phyloP scores from a whole-genome alignment of 306 rosid genomes.

The Morella rubra region DNA sequence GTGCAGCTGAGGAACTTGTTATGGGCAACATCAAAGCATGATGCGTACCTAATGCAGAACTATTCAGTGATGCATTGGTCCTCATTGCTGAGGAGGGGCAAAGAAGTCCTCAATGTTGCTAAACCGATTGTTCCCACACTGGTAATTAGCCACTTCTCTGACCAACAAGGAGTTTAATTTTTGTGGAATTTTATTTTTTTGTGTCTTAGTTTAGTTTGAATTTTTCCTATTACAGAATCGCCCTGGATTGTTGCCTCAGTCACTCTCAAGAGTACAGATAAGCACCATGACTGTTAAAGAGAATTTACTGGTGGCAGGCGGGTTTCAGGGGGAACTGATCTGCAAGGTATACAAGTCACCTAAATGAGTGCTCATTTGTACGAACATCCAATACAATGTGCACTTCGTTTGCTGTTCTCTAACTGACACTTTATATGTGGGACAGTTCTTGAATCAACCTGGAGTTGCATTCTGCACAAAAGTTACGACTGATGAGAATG shows the following conservation, averaged over 20 bases:
- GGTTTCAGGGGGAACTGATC: slow-evolving; percentile 92
- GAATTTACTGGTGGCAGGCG: slow-evolving; percentile 81
- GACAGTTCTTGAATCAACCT: slow-evolving; percentile 62
- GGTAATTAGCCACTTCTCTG: slow-evolving; percentile 45
- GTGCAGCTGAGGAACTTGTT: slow-evolving; percentile 82
- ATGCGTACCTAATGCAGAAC: slow-evolving; percentile 91
- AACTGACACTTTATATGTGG: slow-evolving; percentile 16
- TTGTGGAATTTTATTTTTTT: background rate
- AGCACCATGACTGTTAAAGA: slow-evolving; percentile 95
- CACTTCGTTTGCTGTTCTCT: background rate
- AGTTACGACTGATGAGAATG: slow-evolving; percentile 72
- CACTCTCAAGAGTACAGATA: slow-evolving; percentile 82
- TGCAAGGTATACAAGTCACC: slow-evolving; percentile 63
- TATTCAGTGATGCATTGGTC: slow-evolving; percentile 94
- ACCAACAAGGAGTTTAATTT: background rate
- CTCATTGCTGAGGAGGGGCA: slow-evolving; percentile 60
- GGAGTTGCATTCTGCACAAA: slow-evolving; percentile 85
- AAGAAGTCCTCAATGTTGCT: slow-evolving; percentile 77
- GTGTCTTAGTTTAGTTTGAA: slow-evolving; percentile 5
- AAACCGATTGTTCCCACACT: slow-evolving; percentile 65
- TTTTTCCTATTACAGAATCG: slow-evolving; percentile 41
- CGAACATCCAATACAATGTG: background rate
- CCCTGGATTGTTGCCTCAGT: slow-evolving; percentile 52
- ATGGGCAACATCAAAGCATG: slow-evolving; percentile 97
- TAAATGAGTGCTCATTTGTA: background rate